A percentile compares a stretch with the other conserved stretches of the same genome.
phyloP scores from a whole-genome alignment of 768 basidiomycete genomes.

The Hysterangium stoloniferum region DNA sequence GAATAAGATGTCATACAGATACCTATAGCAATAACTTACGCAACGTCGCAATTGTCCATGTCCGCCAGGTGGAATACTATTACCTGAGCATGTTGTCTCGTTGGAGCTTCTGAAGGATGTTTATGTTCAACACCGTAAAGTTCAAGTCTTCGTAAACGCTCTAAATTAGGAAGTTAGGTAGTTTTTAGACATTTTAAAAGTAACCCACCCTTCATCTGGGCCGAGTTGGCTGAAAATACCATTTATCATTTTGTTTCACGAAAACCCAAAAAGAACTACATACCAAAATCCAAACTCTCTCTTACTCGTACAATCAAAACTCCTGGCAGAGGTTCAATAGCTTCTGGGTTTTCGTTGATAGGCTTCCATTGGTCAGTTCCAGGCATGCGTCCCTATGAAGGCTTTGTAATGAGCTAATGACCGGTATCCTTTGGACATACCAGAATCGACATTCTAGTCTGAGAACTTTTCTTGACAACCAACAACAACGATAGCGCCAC shows the following conservation, averaged over 20 bases:
- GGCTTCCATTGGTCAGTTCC: constrained; percentile 88
- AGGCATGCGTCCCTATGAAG: constrained; percentile 68
- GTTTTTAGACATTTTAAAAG: constrained; percentile 1
- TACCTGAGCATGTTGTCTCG: constrained; percentile 62
- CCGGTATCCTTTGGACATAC: constrained; percentile 33
- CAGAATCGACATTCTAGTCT: constrained; percentile 84
- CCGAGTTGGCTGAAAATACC: constrained; percentile 68
- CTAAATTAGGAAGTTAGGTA: constrained; percentile 29
- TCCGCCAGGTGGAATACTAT: constrained; percentile 93
- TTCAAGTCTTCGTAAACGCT: constrained; percentile 77
- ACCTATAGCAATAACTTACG: constrained; percentile 44
- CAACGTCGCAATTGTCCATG: constrained; percentile 85
- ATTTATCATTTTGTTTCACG: background rate
- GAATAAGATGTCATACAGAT: background rate
- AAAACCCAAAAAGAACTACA: constrained; percentile 20
- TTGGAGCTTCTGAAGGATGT: constrained; percentile 87
- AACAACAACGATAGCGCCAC: constrained; percentile 82
- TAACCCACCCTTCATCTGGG: constrained; percentile 75
- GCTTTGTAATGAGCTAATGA: background rate
- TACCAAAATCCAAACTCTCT: constrained; percentile 88
- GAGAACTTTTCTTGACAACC: constrained; percentile 85
- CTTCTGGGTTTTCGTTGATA: constrained; percentile 79
- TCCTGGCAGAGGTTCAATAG: constrained; percentile 71
- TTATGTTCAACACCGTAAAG: constrained; percentile 71
- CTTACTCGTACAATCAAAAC: constrained; percentile 83